These are phyloP conservation scores for Scytalidium sp. DNA, from an alignment of 2,329 filamentous ascomycete species.

Conservation along the genomic window DNA sequence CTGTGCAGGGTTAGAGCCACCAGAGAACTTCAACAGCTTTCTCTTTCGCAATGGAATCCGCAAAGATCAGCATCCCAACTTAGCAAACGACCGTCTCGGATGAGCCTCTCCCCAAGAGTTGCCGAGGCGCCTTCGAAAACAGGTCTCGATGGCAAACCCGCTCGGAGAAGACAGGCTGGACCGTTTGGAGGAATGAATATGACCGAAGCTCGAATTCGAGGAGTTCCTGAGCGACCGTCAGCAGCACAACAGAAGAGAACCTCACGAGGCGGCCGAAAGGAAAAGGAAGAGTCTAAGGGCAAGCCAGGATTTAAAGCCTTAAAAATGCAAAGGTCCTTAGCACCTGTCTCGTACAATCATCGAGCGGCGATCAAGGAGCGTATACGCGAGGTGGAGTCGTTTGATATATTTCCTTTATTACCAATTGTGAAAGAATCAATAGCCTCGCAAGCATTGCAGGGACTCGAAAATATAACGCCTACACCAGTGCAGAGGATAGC, in stretches of 20 bases:
- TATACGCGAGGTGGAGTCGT: constrained; percentile 69
- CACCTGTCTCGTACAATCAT: constrained; percentile 72
- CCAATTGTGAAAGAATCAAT: constrained; percentile 71
- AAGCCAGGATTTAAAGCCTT: constrained; percentile 64
- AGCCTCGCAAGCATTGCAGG: constrained; percentile 68
- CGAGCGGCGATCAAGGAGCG: constrained; percentile 47
- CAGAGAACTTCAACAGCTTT: constrained; percentile 2
- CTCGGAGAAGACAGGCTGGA: constrained; percentile 40
- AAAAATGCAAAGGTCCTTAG: constrained; percentile 86
- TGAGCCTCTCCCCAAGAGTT: constrained; percentile 46
- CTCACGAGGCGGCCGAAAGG: constrained; percentile 4
- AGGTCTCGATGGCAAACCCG: constrained; percentile 22
- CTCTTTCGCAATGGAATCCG: constrained; percentile 14
- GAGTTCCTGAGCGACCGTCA: constrained; percentile 33
- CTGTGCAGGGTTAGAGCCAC: constrained; percentile 23
- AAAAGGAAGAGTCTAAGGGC: constrained; percentile 32
- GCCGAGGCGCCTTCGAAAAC: constrained; percentile 22
- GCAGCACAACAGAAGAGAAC: constrained; percentile 9
- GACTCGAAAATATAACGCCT: constrained; percentile 71
- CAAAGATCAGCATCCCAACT: constrained; percentile 21
- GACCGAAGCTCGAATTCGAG: constrained; percentile 42
- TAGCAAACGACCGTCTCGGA: constrained; percentile 44
- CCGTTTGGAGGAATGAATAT: constrained; percentile 60
- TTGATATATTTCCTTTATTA: constrained; percentile 76
- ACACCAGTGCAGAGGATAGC: constrained; percentile 89